These are phyloP conservation scores for Lichtheimia ramosa DNA, from an alignment of 371 early-diverging fungal species.

Conservation along the genomic window DNA sequence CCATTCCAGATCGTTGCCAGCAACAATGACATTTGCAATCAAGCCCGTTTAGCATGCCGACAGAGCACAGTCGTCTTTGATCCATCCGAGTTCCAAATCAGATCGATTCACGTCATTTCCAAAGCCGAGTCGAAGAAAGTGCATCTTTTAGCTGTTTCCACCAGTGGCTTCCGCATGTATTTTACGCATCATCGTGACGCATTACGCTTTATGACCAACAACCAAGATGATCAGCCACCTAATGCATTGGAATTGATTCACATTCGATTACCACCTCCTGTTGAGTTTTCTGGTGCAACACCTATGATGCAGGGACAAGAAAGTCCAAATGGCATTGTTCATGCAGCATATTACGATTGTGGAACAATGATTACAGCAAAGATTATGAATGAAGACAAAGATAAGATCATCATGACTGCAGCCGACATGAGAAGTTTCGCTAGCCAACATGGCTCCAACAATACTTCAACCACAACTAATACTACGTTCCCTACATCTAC, in stretches of 20 bases:
- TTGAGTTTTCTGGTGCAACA: conserved; percentile 5
- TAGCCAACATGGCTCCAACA: background rate
- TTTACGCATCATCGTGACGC: conserved; percentile 55
- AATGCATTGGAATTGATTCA: conserved; percentile 66
- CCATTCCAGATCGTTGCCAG: conserved; percentile 33
- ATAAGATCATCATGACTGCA: conserved; percentile 60
- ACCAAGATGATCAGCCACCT: conserved; percentile 23
- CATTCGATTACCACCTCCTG: conserved; percentile 68
- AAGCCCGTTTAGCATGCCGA: conserved; percentile 48
- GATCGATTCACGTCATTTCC: conserved; percentile 68
- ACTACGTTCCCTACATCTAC: background rate
- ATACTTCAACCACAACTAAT: background rate
- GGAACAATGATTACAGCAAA: conserved; percentile 70
- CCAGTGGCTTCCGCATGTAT: conserved; percentile 73
- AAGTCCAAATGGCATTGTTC: conserved; percentile 32
- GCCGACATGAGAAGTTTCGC: conserved; percentile 50
- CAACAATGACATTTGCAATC: conserved; percentile 44
- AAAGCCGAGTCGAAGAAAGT: conserved; percentile 60
- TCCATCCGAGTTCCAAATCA: conserved; percentile 48
- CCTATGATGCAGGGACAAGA: conserved; percentile 9
- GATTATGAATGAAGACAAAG: conserved; percentile 60
- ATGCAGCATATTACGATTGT: conserved; percentile 61
- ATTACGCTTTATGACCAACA: conserved; percentile 5
- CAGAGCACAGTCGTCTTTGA: conserved; percentile 42
- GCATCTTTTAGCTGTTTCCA: conserved; percentile 70